phyloP scores from a whole-genome alignment of 176 grass and related monocot species.

The Aegilops sharonensis region DNA sequence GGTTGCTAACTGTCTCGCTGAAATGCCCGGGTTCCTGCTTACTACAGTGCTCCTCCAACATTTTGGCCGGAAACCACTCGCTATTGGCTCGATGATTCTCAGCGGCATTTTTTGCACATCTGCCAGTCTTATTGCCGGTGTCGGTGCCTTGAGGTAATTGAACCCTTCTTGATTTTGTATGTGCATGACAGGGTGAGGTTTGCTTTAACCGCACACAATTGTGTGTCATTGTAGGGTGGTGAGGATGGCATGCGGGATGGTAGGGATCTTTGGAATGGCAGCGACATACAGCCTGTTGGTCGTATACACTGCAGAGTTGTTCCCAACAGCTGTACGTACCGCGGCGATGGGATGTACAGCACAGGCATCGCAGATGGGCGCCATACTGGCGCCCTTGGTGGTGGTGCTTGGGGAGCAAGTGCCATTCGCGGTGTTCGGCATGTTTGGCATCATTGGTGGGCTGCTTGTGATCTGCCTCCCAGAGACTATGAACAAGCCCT shows the following conservation, averaged over 20 bases:
- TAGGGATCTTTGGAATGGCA: conserved; percentile 85
- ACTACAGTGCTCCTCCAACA: conserved; percentile 57
- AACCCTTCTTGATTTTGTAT: neutral
- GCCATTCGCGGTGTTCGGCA: conserved; percentile 80
- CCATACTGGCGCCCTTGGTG: conserved; percentile 75
- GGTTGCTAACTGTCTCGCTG: conserved; percentile 60
- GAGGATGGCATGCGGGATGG: conserved; percentile 67
- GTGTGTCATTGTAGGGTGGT: conserved; percentile 20
- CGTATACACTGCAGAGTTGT: conserved; percentile 84
- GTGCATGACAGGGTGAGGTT: neutral
- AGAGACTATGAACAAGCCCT: conserved; percentile 78
- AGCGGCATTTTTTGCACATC: conserved; percentile 60
- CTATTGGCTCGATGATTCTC: conserved; percentile 67
- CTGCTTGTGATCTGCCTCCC: conserved; percentile 60
- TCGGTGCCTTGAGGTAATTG: conserved; percentile 34
- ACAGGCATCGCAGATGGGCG: conserved; percentile 75
- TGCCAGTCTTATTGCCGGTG: conserved; percentile 42
- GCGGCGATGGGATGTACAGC: conserved; percentile 66
- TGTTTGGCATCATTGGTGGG: conserved; percentile 52
- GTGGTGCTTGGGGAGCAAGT: conserved; percentile 61
- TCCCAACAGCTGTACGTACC: conserved; percentile 85
- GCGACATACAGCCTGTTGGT: conserved; percentile 84
- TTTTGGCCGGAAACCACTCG: conserved; percentile 60
- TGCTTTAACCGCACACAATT: neutral
- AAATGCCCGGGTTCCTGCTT: conserved; percentile 67